Conservation (phyloP, 2,329 filamentous ascomycete species). For the Fusarium torulosum region DNA sequence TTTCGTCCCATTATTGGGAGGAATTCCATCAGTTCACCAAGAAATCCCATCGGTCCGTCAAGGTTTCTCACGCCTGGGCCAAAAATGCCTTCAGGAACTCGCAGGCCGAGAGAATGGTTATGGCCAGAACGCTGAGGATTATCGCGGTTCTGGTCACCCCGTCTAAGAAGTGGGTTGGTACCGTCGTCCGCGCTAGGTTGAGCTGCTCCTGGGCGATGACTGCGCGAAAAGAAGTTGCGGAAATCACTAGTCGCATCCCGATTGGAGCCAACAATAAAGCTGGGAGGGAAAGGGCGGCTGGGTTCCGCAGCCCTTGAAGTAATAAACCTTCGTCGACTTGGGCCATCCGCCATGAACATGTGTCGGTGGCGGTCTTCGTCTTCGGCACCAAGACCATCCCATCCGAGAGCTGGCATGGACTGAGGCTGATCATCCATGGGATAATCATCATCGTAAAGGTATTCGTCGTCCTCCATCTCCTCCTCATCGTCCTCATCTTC, state of each 20-base stretch:
- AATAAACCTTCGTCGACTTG: constrained; percentile 53
- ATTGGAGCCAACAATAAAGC: constrained; percentile 65
- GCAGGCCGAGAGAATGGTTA: constrained; percentile 66
- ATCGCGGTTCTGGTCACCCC: constrained; percentile 62
- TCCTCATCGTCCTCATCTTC: constrained; percentile 74
- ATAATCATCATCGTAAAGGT: constrained; percentile 71
- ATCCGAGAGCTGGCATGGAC: constrained; percentile 65
- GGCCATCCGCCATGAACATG: constrained; percentile 65
- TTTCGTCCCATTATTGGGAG: constrained; percentile 62
- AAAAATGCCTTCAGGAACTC: constrained; percentile 62
- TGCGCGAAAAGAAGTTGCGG: constrained; percentile 62
- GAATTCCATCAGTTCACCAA: constrained; percentile 69
- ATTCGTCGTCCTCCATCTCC: constrained; percentile 76
- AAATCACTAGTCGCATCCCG: constrained; percentile 67
- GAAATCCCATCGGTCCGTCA: constrained; percentile 66
- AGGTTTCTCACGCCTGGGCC: constrained; percentile 53
- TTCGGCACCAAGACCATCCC: constrained; percentile 68
- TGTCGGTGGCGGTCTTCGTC: constrained; percentile 62
- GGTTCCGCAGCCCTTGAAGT: constrained; percentile 54
- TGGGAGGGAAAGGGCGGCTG: constrained; percentile 71
- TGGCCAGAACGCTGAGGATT: constrained; percentile 62
- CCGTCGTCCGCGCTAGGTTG: constrained; percentile 79
- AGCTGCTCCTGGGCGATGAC: constrained; percentile 66
- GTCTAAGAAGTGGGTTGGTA: constrained; percentile 86
- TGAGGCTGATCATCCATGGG: constrained; percentile 61